Conservation (phyloP, 768 basidiomycete genomes). For the Multifurca ochricompacta region DNA sequence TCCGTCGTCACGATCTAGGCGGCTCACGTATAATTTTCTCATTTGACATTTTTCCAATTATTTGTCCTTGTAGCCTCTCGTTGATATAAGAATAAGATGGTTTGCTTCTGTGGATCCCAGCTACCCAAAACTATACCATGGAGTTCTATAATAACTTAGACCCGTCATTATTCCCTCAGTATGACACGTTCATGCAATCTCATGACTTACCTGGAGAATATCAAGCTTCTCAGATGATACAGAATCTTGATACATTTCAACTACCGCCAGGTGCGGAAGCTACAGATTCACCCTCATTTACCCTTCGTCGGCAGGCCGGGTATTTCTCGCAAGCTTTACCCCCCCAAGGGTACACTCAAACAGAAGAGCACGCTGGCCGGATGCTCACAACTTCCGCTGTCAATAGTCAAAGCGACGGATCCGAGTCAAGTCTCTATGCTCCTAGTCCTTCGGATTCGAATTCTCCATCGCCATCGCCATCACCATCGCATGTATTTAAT, state of each 20-base stretch:
- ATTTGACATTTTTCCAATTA: background rate
- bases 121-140: background rate
- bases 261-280: conserved; percentile 5
- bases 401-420: background rate
- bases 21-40: background rate
- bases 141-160: background rate
- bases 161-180: background rate
- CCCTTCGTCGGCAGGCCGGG: background rate
- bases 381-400: background rate
- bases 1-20: background rate
- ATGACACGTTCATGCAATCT: background rate
- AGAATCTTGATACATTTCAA: background rate
- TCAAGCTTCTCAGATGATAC: background rate
- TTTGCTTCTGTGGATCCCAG: background rate
- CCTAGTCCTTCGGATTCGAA: background rate
- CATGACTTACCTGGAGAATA: background rate
- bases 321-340: background rate
- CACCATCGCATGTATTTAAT: background rate
- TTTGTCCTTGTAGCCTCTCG: background rate
- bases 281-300: background rate
- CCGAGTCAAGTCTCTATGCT: background rate
- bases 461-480: background rate
- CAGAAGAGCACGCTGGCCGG: background rate
- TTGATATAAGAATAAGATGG: conserved; percentile 9
- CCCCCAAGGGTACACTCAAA: background rate